A percentile compares a stretch with the other conserved stretches of the same genome.
phyloP scores from a whole-genome alignment of 2,329 filamentous ascomycete genomes.

The Colletotrichum abscissum region DNA sequence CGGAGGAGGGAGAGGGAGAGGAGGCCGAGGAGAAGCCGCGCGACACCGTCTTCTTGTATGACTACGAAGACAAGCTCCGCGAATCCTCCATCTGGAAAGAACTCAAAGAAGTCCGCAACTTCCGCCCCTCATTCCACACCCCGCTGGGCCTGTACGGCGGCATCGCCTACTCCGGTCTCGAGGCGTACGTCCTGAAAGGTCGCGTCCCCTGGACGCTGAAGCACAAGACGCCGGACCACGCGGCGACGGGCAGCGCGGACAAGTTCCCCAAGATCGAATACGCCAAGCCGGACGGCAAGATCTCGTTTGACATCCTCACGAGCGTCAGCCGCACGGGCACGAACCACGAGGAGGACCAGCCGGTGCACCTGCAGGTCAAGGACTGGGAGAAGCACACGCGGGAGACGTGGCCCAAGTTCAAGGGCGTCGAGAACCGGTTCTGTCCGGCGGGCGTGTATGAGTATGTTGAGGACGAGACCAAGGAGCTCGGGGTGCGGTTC shows the following conservation, averaged over 20 bases:
- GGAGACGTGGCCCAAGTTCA: conserved; percentile 85
- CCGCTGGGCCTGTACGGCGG: conserved; percentile 91
- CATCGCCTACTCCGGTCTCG: conserved; percentile 90
- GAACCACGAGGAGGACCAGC: conserved; percentile 98
- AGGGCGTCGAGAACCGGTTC: conserved; percentile 95
- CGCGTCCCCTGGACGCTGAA: conserved; percentile 91
- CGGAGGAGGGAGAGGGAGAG: conserved; percentile 46
- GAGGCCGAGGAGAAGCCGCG: conserved; percentile 49
- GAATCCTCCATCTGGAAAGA: conserved; percentile 93
- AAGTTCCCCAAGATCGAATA: conserved; percentile 92
- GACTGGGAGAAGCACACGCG: conserved; percentile 94
- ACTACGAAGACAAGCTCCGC: conserved; percentile 91
- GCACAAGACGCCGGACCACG: conserved; percentile 82
- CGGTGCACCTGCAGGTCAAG: conserved; percentile 92
- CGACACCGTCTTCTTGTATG: conserved; percentile 88
- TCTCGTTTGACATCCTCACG: conserved; percentile 96
- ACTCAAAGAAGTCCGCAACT: conserved; percentile 94
- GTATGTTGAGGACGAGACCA: conserved; percentile 92
- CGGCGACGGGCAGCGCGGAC: conserved; percentile 82
- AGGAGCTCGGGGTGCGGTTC: conserved; percentile 90
- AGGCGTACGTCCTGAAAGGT: conserved; percentile 89
- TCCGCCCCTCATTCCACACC: conserved; percentile 93
- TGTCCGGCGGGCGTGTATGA: conserved; percentile 98
- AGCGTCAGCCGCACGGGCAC: conserved; percentile 95
- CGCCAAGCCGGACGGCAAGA: conserved; percentile 93